Evolutionary conservation across 192 early-diverging fungal species (phyloP).

Genomic region (Entrophospora sp.): DNA sequence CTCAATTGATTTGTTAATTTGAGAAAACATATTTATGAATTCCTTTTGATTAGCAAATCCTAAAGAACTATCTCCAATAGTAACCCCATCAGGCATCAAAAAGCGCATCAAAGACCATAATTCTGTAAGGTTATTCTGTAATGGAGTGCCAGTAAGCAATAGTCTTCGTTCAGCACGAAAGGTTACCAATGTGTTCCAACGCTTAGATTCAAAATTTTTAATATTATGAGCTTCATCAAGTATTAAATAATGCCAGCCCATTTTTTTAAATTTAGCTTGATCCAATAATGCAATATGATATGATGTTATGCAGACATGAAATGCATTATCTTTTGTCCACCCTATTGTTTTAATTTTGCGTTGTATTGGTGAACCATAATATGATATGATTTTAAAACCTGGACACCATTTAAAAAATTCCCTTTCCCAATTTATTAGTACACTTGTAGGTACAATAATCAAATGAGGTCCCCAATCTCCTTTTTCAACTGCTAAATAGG

Average conservation of each 20-base stretch:
- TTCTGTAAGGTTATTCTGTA: conserved; percentile 84
- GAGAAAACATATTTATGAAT: conserved; percentile 82
- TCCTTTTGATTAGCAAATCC: conserved; percentile 75
- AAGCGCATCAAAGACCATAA: conserved; percentile 84
- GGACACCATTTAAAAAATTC: conserved; percentile 66
- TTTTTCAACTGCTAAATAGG: conserved; percentile 55
- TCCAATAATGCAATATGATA: conserved; percentile 55
- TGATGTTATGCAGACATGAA: conserved; percentile 57
- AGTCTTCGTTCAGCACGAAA: conserved; percentile 58
- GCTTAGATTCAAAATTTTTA: conserved; percentile 71
- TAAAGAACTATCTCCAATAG: conserved; percentile 50
- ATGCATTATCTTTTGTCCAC: conserved; percentile 50
- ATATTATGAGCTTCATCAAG: conserved; percentile 65
- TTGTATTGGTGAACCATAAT: conserved; percentile 61
- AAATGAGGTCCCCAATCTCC: conserved; percentile 58
- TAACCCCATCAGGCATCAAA: conserved; percentile 63
- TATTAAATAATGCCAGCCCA: conserved; percentile 59
- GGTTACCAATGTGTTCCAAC: conserved; percentile 63
- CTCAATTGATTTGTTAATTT: conserved; percentile 77
- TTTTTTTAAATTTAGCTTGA: conserved; percentile 46
- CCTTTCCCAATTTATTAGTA: conserved; percentile 75
- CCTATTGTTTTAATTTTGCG: conserved; percentile 52
- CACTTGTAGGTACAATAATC: conserved; percentile 67
- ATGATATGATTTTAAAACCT: conserved; percentile 63
- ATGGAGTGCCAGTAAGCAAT: conserved; percentile 79